Evolutionary conservation across 2,329 filamentous ascomycete genomes (phyloP).

Genomic region (Cadophora sp.): DNA sequence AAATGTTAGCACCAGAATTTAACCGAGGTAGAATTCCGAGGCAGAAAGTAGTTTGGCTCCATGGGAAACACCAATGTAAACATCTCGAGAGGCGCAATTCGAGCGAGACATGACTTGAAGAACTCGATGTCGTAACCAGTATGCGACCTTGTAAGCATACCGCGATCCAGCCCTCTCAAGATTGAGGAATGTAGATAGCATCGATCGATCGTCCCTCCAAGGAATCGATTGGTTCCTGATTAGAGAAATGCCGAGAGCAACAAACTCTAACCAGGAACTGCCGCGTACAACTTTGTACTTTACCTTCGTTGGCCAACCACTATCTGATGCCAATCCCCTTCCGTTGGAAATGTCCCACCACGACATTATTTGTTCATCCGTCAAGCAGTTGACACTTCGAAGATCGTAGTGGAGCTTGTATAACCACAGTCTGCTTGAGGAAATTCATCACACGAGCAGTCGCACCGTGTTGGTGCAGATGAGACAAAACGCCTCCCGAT

Average conservation of each 20-base stretch:
- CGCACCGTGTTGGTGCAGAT: background rate
- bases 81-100: too few relatives aligned
- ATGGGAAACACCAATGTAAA: background rate
- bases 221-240: background rate
- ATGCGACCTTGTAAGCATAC: background rate
- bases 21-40: background rate
- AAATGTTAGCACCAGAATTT: background rate
- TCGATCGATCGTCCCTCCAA: background rate
- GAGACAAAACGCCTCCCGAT: slow-evolving; percentile 10
- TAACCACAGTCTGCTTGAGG: background rate
- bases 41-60: background rate
- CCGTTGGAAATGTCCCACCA: background rate
- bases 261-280: background rate
- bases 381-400: background rate
- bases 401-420: background rate
- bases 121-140: background rate
- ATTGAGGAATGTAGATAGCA: background rate
- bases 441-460: slow-evolving; percentile 15
- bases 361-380: background rate
- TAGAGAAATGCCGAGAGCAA: background rate
- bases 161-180: background rate
- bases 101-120: background rate
- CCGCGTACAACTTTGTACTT: background rate
- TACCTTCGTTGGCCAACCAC: background rate
- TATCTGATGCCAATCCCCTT: background rate